Base-by-base conservation (phyloP, 139 green algal genomes). In the Auxenochlorella pyrenoidosa region DNA sequence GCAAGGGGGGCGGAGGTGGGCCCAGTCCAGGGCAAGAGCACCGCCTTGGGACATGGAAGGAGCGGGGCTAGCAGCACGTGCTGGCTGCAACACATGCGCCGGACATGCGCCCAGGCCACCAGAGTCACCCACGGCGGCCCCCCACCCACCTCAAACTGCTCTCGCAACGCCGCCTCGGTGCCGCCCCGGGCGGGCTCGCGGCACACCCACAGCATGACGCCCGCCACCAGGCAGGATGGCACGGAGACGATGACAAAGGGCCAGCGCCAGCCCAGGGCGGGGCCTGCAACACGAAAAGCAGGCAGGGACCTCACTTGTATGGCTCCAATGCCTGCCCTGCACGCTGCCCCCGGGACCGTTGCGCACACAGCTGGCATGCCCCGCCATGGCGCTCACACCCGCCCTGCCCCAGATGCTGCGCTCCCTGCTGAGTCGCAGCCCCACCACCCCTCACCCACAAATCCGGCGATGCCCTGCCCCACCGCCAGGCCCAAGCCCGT, bases 171-270 rank as follows among this genome's bases (percentile, higher is more conserved):
- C 12, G 66, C 85, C 68, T 96, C 94, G 28, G 85, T 92, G 24
- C 63, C 86, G 38, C 96, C 94, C 5, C 93, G 82, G 4, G 82
- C 87, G 15, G 96, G 96, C 66, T 98, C 96, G 3, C 63, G 6
- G 1, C 86, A 92, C 5, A 90, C 94, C 26, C 88, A 18, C 58
- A 96, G 26, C 93, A 97, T 95, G 32, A 96, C 0, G 0, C 84
- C 34, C 0, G 95, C 43, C 24, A 38, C 82, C 68, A 70, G 30
- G 40, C 16, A 66, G 81, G 93, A 79, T 0, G 95, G 95, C 0
- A 92, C 66, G 0, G 93, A 91, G 26, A 98, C 91, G 38, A 98
- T 90, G 8, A 97, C 90, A 90, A 98, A 98, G 0, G 96, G 96
- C 84, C 94, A 88, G 3, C 95, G 92, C 96, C 96, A 98, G 79